A percentile compares a stretch with the other conserved stretches of the same genome.
Evolutionary conservation across 306 rosid species (phyloP).

Genomic region (Quercus robur): DNA sequence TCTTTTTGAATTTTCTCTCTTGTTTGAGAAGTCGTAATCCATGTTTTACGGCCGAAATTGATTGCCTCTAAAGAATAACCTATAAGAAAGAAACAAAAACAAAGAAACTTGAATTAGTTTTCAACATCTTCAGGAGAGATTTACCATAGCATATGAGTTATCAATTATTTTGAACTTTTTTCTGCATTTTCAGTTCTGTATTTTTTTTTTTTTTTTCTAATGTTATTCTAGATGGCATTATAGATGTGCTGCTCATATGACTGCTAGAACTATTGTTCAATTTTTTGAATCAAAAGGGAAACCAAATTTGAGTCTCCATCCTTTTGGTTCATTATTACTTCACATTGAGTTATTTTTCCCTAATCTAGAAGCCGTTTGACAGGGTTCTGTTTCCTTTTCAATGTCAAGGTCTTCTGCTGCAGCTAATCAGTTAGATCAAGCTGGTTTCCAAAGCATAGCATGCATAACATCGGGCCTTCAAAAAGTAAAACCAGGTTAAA

Average conservation of each 20-base stretch:
- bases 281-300: no score
- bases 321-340: not conserved
- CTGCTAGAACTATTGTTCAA: not conserved
- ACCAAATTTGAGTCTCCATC: no score
- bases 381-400: constrained; percentile 27
- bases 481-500: constrained; percentile 68
- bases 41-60: no score
- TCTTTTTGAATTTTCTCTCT: no score
- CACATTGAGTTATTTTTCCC: not conserved
- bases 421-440: constrained; percentile 64
- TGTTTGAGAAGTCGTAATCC: no score
- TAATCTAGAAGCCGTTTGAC: constrained; percentile 19
- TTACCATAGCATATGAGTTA: no score
- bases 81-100: no score
- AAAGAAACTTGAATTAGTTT: no score
- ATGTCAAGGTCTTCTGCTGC: constrained; percentile 80
- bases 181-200: not conserved
- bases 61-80: no score
- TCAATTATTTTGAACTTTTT: no score
- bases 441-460: constrained; percentile 75
- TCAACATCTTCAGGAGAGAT: no score
- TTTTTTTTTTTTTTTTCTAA: not conserved
- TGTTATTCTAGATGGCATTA: not conserved
- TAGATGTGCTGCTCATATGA: not conserved
- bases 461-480: constrained; percentile 90